A percentile compares a stretch with the other conserved stretches of the same genome.
phyloP scores from a whole-genome alignment of 345 rosid genomes.

The Lepidium sativum region DNA sequence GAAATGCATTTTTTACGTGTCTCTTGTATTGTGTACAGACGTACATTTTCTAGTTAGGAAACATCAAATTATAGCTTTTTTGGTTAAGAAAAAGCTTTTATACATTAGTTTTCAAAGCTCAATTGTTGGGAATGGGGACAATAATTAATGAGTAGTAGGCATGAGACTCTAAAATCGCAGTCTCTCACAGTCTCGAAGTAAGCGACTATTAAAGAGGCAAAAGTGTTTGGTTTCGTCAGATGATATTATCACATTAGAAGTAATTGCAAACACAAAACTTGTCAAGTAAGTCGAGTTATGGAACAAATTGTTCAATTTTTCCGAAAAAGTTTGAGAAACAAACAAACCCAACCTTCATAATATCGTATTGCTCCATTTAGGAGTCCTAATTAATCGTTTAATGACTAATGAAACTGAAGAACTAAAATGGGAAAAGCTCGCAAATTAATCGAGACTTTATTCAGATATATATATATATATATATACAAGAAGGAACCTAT shows the following conservation, averaged over 20 bases:
- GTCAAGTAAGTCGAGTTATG: neutral
- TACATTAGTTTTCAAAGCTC: neutral
- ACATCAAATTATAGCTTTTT: no score
- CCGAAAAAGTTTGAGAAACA: neutral
- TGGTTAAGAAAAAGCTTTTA: neutral
- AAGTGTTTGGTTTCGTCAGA: neutral
- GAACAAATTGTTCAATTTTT: neutral
- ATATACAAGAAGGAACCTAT: constrained; percentile 20
- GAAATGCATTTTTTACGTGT: neutral
- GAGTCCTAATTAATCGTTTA: constrained; percentile 10
- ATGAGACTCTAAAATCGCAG: neutral
- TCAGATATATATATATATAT: neutral
- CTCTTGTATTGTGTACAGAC: neutral
- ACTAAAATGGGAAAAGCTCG: neutral
- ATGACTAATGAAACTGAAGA: constrained; percentile 6
- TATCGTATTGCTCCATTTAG: constrained; percentile 7
- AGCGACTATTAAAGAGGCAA: neutral
- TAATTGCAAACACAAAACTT: neutral
- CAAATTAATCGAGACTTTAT: constrained; percentile 11
- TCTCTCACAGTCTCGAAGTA: no score
- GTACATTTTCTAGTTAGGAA: neutral
- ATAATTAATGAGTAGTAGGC: neutral
- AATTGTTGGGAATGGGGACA: neutral
- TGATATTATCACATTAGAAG: neutral
- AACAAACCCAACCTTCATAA: neutral